Conservation (phyloP, 768 basidiomycete genomes). For the Mycena vitilis region DNA sequence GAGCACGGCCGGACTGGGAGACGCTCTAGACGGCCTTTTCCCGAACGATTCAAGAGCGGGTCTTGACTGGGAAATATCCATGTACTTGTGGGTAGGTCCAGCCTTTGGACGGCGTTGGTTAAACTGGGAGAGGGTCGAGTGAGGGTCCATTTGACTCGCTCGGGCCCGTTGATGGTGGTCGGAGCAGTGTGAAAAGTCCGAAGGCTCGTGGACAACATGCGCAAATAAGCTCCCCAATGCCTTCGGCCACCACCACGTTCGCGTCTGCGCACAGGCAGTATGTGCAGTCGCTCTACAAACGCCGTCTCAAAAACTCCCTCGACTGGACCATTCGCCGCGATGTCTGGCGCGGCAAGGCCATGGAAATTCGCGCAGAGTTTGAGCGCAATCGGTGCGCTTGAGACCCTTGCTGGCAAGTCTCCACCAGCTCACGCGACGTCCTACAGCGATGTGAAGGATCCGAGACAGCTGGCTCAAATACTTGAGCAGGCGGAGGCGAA, state of each 20-base stretch:
- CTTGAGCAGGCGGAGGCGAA: constrained; percentile 84
- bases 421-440: constrained; percentile 11
- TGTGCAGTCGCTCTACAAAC: constrained; percentile 92
- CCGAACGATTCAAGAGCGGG: constrained; percentile 57
- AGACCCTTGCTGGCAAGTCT: constrained; percentile 7
- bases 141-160: constrained; percentile 72
- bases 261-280: constrained; percentile 81
- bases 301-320: constrained; percentile 85
- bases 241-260: constrained; percentile 60
- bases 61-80: constrained; percentile 52
- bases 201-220: background rate
- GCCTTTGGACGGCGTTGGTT: constrained; percentile 76
- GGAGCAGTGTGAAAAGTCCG: constrained; percentile 33
- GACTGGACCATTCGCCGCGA: constrained; percentile 92
- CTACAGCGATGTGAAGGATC: constrained; percentile 83
- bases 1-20: constrained; percentile 41
- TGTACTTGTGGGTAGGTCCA: constrained; percentile 65
- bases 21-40: constrained; percentile 50
- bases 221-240: constrained; percentile 1
- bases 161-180: constrained; percentile 19
- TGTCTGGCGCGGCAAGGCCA: constrained; percentile 86
- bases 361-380: constrained; percentile 92
- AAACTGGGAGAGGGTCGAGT: constrained; percentile 80
- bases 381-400: constrained; percentile 85
- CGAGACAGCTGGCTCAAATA: constrained; percentile 81